phyloP scores from a whole-genome alignment of 345 rosid genomes.

The Eucalyptus sp. region DNA sequence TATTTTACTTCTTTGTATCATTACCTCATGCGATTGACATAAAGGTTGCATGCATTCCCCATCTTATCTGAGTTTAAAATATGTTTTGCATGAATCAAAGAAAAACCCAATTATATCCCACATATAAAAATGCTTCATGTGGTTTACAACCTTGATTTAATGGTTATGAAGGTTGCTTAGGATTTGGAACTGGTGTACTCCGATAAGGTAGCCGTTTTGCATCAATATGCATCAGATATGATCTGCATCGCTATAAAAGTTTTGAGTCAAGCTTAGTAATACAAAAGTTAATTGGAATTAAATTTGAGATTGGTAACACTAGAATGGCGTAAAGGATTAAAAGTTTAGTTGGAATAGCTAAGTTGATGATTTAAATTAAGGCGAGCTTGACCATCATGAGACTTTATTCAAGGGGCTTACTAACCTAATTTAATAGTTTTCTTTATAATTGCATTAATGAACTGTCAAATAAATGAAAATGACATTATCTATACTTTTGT shows the following conservation, averaged over 20 bases:
- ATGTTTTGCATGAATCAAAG: background rate
- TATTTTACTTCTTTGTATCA: background rate
- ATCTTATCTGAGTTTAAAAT: background rate
- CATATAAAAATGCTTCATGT: background rate
- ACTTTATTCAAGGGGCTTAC: too few species aligned
- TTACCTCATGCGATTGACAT: background rate
- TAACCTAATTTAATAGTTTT: too few species aligned
- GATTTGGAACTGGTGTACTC: background rate
- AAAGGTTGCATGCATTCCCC: background rate
- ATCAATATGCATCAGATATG: background rate
- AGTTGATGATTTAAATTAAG: too few species aligned
- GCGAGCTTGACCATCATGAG: too few species aligned
- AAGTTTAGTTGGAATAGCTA: background rate
- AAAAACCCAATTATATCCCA: too few species aligned
- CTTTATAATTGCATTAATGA: too few species aligned
- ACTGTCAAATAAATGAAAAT: too few species aligned
- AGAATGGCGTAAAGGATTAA: background rate
- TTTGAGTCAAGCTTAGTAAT: too few species aligned
- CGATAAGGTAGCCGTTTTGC: too few species aligned
- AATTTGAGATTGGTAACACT: background rate
- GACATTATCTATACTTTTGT: too few species aligned
- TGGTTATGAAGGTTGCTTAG: background rate
- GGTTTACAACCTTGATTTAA: background rate
- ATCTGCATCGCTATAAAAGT: too few species aligned
- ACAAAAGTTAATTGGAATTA: background rate